phyloP scores from a whole-genome alignment of 495 filamentous ascomycete species.

The Podospora appendiculata region DNA sequence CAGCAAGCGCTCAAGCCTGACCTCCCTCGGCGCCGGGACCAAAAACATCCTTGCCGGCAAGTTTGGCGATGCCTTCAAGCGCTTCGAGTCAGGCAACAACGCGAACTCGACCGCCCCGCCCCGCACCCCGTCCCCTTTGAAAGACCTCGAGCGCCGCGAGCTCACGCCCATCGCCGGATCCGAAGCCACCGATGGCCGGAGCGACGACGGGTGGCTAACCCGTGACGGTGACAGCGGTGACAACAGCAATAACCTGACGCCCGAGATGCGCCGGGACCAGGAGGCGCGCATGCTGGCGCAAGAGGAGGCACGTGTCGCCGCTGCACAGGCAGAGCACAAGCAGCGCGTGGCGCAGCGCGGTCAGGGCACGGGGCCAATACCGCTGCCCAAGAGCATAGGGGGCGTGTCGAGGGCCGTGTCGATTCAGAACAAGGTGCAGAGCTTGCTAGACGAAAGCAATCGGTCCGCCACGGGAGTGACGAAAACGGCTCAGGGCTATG shows the following conservation, averaged over 20 bases:
- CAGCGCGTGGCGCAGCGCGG: conserved; percentile 62
- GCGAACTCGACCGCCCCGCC: conserved; percentile 32
- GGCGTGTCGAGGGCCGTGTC: conserved; percentile 61
- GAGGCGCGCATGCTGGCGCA: conserved; percentile 76
- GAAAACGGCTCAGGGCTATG: conserved; percentile 83
- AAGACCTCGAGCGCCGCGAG: conserved; percentile 42
- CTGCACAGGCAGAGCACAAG: conserved; percentile 85
- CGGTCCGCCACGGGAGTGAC: conserved; percentile 46
- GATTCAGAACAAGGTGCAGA: conserved; percentile 87
- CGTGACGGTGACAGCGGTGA: conserved; percentile 51
- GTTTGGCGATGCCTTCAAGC: conserved; percentile 92
- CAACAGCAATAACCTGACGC: conserved; percentile 65
- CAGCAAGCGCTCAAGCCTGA: conserved; percentile 72
- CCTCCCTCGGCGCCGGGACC: conserved; percentile 62
- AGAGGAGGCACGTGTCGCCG: conserved; percentile 88
- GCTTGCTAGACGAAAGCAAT: conserved; percentile 71
- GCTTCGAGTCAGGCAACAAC: conserved; percentile 63
- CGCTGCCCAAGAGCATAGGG: conserved; percentile 41
- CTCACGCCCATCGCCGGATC: conserved; percentile 70
- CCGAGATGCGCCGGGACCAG: conserved; percentile 85
- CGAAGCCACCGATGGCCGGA: conserved; percentile 63
- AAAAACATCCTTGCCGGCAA: conserved; percentile 84
- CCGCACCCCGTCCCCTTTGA: conserved; percentile 48
- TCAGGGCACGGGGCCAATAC: conserved; percentile 19
- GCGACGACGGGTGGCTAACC: conserved; percentile 52